phyloP scores from a whole-genome alignment of 2,329 filamentous ascomycete species.

The Coniochaeta sp. region DNA sequence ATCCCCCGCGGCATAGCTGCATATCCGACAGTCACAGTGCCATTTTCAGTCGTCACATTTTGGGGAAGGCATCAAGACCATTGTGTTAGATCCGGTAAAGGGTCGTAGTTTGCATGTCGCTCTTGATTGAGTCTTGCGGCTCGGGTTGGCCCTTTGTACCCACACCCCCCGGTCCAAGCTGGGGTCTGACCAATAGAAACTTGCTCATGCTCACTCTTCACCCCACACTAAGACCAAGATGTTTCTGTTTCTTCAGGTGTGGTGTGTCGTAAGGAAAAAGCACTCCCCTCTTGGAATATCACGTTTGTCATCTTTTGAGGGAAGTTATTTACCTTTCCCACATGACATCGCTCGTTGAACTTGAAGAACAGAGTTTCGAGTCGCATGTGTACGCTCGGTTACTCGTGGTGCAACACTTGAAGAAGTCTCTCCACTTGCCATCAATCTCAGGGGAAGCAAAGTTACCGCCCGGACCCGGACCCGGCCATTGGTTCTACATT shows the following conservation, averaged over 20 bases:
- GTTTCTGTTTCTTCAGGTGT: background rate
- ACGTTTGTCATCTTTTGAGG: background rate
- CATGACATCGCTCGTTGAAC: background rate
- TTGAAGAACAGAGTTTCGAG: background rate
- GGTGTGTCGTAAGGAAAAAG: background rate
- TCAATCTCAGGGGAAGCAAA: too few relatives aligned
- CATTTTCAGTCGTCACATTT: too few relatives aligned
- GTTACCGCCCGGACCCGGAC: background rate
- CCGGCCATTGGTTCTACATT: background rate
- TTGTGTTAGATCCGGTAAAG: too few relatives aligned
- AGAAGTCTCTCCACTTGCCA: too few relatives aligned
- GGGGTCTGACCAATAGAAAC: conserved; percentile 31
- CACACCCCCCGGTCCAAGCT: conserved; percentile 24
- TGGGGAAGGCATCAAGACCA: background rate
- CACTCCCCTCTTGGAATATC: background rate
- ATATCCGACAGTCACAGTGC: background rate
- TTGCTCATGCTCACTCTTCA: conserved; percentile 25
- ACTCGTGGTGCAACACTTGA: too few relatives aligned
- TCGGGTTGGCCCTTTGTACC: conserved; percentile 1
- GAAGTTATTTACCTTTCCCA: background rate
- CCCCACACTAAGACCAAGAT: conserved; percentile 10
- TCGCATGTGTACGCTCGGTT: background rate
- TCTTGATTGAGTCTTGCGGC: conserved; percentile 2
- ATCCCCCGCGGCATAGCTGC: background rate
- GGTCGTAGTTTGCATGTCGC: too few relatives aligned